Percentiles rank a stretch among this genome's conserved stretches.
phyloP scores from a whole-genome alignment of 768 basidiomycete genomes.

The Asterophora lycoperdoides region DNA sequence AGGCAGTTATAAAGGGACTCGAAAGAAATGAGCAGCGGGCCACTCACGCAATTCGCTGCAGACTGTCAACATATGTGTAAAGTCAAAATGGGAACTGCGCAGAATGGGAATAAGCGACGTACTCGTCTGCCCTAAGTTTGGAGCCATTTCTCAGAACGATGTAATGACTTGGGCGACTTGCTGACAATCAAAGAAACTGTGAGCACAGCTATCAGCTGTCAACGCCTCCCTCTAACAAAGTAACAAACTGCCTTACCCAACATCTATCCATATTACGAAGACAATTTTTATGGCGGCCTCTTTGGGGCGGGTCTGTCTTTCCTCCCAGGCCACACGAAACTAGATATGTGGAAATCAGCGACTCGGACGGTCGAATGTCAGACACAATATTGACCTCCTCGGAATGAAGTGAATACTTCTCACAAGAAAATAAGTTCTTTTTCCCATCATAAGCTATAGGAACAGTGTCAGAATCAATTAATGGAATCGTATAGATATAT shows the following conservation, averaged over 20 bases:
- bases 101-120: conserved; percentile 14
- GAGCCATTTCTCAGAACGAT: conserved; percentile 36
- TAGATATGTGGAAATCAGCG: conserved; percentile 1
- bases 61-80: conserved; percentile 16
- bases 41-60: conserved; percentile 49
- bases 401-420: conserved; percentile 16
- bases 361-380: neutral
- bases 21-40: conserved; percentile 21
- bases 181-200: conserved; percentile 22
- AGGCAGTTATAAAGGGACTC: neutral
- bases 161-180: conserved; percentile 56
- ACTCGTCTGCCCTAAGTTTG: conserved; percentile 29
- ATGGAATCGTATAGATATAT: neutral
- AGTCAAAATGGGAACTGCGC: neutral
- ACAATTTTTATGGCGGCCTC: conserved; percentile 20
- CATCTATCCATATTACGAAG: conserved; percentile 22
- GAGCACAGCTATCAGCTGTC: neutral
- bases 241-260: conserved; percentile 13
- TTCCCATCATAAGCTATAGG: conserved; percentile 30
- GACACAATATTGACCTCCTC: conserved; percentile 14
- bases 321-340: conserved; percentile 22
- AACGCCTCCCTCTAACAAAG: neutral
- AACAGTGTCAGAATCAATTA: neutral
- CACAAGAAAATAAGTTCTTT: conserved; percentile 29
- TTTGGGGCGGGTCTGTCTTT: conserved; percentile 6